phyloP scores from a whole-genome alignment of 108 stramenopile species.

The Asterionellopsis glacialis region DNA sequence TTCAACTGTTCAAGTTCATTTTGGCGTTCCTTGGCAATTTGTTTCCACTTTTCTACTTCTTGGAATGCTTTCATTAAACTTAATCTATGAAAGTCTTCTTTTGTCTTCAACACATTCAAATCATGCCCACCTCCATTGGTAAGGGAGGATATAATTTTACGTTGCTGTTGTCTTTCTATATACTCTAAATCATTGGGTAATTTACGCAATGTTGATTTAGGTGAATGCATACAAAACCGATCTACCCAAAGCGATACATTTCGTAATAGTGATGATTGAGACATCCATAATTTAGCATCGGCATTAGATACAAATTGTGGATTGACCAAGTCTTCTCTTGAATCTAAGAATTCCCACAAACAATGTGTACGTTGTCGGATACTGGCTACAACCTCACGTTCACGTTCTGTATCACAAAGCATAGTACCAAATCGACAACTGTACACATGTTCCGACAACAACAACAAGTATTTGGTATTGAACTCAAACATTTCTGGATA shows the following conservation, averaged over 20 bases:
- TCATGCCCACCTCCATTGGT: no score
- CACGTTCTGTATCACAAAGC: conserved; percentile 87
- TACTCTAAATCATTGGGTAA: conserved; percentile 6
- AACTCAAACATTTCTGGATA: conserved; percentile 89
- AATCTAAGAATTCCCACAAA: conserved; percentile 82
- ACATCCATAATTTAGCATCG: conserved; percentile 39
- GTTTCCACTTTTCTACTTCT: no score
- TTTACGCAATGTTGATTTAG: conserved; percentile 38
- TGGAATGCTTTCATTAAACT: no score
- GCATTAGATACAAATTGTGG: neutral
- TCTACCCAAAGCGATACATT: conserved; percentile 54
- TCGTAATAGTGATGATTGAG: conserved; percentile 37
- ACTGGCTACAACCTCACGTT: conserved; percentile 74
- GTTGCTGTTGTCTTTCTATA: no score
- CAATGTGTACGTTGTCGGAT: conserved; percentile 81
- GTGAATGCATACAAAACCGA: conserved; percentile 45
- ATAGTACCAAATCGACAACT: conserved; percentile 93
- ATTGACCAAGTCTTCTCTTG: conserved; percentile 35
- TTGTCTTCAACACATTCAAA: no score
- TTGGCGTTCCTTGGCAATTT: no score
- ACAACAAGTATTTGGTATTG: conserved; percentile 67
- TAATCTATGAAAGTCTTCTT: no score
- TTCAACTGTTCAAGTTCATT: no score
- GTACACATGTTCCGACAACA: conserved; percentile 80
- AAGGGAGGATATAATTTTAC: no score